Conservation (phyloP, 2,329 filamentous ascomycete species). For the Talaromyces amestolkiae region DNA sequence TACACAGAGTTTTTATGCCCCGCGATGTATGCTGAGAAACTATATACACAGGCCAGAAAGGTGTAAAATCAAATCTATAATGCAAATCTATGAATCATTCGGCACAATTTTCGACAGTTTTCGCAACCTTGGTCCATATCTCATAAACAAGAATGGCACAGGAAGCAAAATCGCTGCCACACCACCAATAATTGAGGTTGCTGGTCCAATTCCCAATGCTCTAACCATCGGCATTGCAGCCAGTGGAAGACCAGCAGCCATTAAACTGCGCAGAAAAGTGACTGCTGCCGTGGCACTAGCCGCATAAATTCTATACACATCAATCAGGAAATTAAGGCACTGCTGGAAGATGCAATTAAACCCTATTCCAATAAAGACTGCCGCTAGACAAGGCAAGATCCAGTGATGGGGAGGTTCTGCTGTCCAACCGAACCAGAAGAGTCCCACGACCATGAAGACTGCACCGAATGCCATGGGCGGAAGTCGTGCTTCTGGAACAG, state of each 20-base stretch:
- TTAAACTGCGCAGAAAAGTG: conserved; percentile 44
- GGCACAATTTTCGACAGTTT: neutral
- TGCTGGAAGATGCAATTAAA: conserved; percentile 50
- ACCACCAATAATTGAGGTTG: conserved; percentile 42
- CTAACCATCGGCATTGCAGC: conserved; percentile 43
- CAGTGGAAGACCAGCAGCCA: conserved; percentile 40
- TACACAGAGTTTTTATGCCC: neutral
- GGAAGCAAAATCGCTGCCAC: conserved; percentile 41
- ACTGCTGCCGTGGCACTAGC: conserved; percentile 45
- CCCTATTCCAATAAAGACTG: conserved; percentile 45
- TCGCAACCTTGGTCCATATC: neutral
- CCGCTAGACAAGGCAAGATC: conserved; percentile 13
- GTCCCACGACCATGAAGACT: conserved; percentile 13
- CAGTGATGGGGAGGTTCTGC: conserved; percentile 11
- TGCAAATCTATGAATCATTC: neutral
- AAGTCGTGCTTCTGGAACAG: neutral
- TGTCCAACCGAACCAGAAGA: conserved; percentile 19
- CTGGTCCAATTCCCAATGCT: conserved; percentile 43
- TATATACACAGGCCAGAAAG: neutral
- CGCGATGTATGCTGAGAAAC: neutral
- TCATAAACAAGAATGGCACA: conserved; percentile 44
- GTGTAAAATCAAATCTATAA: neutral
- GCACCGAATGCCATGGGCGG: conserved; percentile 6
- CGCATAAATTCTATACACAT: conserved; percentile 41
- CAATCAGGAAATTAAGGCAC: conserved; percentile 49